phyloP scores from a whole-genome alignment of 306 rosid species.

The Glycyrrhiza uralensis region DNA sequence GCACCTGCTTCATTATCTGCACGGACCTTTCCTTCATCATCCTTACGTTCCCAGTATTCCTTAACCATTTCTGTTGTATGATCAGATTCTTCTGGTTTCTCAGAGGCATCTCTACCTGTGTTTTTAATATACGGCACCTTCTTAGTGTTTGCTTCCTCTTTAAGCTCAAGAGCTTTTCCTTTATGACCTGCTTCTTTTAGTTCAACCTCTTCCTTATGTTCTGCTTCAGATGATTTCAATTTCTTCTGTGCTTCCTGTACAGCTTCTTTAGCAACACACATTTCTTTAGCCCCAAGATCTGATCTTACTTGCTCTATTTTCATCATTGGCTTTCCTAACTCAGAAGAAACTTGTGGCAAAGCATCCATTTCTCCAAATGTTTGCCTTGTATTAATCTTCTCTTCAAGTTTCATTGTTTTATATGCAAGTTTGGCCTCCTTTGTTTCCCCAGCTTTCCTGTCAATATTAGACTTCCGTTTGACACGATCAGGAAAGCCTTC shows the following conservation, averaged over 20 bases:
- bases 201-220: constrained; percentile 37
- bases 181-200: constrained; percentile 41
- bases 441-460: constrained; percentile 34
- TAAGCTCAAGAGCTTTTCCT: constrained; percentile 30
- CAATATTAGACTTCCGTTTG: constrained; percentile 43
- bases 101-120: constrained; percentile 11
- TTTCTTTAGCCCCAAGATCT: constrained; percentile 29
- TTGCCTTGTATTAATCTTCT: constrained; percentile 40
- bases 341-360: constrained; percentile 37
- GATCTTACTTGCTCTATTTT: constrained; percentile 35
- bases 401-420: constrained; percentile 35
- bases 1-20: constrained; percentile 23
- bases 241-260: constrained; percentile 33
- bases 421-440: constrained; percentile 29
- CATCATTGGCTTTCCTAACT: constrained; percentile 31
- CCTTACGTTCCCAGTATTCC: constrained; percentile 27
- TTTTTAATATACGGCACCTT: background rate
- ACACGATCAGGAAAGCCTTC: constrained; percentile 49
- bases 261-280: constrained; percentile 29
- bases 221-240: constrained; percentile 32
- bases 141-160: constrained; percentile 29
- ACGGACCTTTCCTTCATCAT: constrained; percentile 20
- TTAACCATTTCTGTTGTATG: constrained; percentile 36
- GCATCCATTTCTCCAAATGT: constrained; percentile 34
- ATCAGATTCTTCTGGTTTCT: constrained; percentile 38